Base-by-base conservation (phyloP, 2,329 filamentous ascomycete genomes). In the Grosmannia huntii region DNA sequence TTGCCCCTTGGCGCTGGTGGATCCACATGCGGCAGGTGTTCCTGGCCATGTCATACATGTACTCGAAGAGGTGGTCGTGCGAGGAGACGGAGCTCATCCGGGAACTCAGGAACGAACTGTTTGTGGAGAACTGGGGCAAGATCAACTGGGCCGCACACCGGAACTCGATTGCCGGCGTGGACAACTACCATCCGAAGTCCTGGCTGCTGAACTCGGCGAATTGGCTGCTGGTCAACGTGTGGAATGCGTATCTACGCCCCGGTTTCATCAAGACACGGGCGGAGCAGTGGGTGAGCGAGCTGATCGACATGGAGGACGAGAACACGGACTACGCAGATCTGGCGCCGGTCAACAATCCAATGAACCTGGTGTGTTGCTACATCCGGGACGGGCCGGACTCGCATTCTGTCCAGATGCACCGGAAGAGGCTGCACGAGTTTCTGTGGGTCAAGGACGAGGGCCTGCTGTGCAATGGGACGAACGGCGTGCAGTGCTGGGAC, bases 21-120 rank as follows among this genome's bases (percentile, higher is more conserved):
- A 89, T 97, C 66, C 94, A 99, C 66, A 96, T 96, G 71, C 89
- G 94, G n/a, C 84, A 88, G 71, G 91, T 99, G n/a, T 96, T 92
- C 66, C 70, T 96, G 54, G 87, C 91, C 5, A 96, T 97, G 90
- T 84, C 87, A 0, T 96, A 87, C 67, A 71, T 97, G 49, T 96
- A 87, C 75, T 95, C 90, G 0, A 90, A 87, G 74, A 79, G 79
- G 62, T 96, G 89, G 84, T 80, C 78, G 31, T 87, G 86, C 63
- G 87, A 89, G 19, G 78, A 87, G 64, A 92, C 88, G 48, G 81
- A 86, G 4, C 69, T 95, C 2, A 88, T 87, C 56, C 80, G 81
- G 25, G 81, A 83, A 58, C 71, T 99, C 48, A 84, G 86, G 25
- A 75, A 91, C 60, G 94, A 99, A 71, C 70, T 99, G 1, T 95